Percentiles rank a stretch among this genome's conserved stretches.
phyloP scores from a whole-genome alignment of 768 basidiomycete species.

The Dioszegia aurantiaca region DNA sequence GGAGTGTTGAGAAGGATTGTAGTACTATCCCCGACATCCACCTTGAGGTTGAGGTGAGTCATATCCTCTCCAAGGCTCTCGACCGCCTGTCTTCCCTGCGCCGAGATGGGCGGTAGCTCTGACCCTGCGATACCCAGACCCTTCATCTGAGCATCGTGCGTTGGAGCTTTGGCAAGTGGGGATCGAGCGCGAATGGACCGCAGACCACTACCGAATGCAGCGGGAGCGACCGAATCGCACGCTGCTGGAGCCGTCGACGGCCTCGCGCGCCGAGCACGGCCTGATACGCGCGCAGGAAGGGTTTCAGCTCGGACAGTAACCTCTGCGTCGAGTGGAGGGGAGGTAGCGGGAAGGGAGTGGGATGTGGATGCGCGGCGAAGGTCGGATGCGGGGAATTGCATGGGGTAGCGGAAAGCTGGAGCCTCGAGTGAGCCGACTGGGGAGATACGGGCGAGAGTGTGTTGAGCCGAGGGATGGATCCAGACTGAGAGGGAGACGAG shows the following conservation, averaged over 20 bases:
- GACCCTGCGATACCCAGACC: slow-evolving; percentile 11
- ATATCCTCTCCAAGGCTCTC: neutral
- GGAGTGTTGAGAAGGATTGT: neutral
- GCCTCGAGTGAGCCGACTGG: slow-evolving; percentile 2
- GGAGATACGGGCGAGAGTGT: neutral
- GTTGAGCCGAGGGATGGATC: slow-evolving; percentile 30
- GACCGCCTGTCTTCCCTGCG: neutral
- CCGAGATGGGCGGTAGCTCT: slow-evolving; percentile 1
- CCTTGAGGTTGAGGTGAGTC: slow-evolving; percentile 6
- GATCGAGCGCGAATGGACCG: neutral
- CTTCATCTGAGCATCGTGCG: neutral
- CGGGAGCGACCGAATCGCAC: neutral
- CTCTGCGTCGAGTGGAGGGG: slow-evolving; percentile 1
- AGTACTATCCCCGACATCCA: neutral
- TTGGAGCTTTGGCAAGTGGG: neutral
- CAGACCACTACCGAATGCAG: neutral
- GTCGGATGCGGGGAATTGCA: slow-evolving; percentile 22
- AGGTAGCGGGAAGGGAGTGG: slow-evolving; percentile 7
- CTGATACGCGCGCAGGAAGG: slow-evolving; percentile 4
- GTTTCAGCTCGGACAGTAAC: slow-evolving; percentile 1
- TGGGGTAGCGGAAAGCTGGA: slow-evolving; percentile 42
- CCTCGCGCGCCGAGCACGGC: slow-evolving; percentile 9
- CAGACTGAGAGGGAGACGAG: slow-evolving; percentile 44
- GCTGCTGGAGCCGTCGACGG: slow-evolving; percentile 38
- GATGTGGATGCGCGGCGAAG: slow-evolving; percentile 7